A percentile compares a stretch with the other conserved stretches of the same genome.
Evolutionary conservation across 1,284 basidiomycete genomes (phyloP).

Genomic region (Ceratobasidium sp.): DNA sequence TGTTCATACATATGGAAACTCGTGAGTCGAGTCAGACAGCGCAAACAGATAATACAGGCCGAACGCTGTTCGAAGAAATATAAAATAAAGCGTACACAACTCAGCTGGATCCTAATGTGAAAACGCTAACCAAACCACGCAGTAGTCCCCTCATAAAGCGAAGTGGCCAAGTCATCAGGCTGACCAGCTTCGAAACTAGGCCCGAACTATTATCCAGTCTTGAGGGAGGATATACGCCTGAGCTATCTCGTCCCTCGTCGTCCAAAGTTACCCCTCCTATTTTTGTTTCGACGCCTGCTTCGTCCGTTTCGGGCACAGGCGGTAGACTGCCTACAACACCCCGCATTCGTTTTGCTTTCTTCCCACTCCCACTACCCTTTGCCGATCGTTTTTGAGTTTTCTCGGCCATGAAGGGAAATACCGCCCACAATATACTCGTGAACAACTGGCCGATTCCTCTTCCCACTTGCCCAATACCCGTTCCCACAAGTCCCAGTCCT

Average conservation of each 20-base stretch:
- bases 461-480: neutral
- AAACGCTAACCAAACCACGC: neutral
- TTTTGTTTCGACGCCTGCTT: neutral
- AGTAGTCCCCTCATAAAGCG: neutral
- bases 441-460: neutral
- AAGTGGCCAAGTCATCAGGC: neutral
- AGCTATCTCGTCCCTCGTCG: neutral
- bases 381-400: neutral
- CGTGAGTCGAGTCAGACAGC: too few species aligned
- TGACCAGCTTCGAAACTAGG: neutral
- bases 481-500: too few species aligned
- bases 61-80: neutral
- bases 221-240: neutral
- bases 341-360: neutral
- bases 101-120: neutral
- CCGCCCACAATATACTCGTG: neutral
- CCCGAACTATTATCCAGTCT: neutral
- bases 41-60: neutral
- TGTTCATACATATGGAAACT: too few species aligned
- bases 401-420: slow-evolving; percentile 15
- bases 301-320: slow-evolving; percentile 4
- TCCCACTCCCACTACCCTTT: neutral
- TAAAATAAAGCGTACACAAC: neutral
- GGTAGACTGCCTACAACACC: slow-evolving; percentile 10
- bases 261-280: neutral